Conservation (phyloP, 306 rosid genomes). For the Rosa chinensis region DNA sequence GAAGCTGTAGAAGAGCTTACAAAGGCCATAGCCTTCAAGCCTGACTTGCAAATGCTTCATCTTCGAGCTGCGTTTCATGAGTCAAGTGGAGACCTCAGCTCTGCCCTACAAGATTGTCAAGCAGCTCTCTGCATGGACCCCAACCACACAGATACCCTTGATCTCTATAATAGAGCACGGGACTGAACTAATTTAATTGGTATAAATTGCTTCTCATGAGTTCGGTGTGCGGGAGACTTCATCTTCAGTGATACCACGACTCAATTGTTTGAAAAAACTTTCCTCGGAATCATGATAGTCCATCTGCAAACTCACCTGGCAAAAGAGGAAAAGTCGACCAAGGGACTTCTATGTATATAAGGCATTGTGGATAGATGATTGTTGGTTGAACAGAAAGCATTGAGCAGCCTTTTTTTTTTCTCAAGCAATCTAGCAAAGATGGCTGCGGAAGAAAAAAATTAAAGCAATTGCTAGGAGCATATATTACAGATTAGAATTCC, state of each 20-base stretch:
- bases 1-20: slow-evolving; percentile 78
- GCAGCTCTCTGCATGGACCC: slow-evolving; percentile 86
- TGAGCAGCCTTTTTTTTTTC: slow-evolving; percentile 4
- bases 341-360: slow-evolving; percentile 4
- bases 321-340: background rate
- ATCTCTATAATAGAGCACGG: slow-evolving; percentile 51
- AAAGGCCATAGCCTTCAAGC: slow-evolving; percentile 74
- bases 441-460: background rate
- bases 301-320: slow-evolving; percentile 16
- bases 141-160: slow-evolving; percentile 61
- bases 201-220: slow-evolving; percentile 2
- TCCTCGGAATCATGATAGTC: slow-evolving; percentile 17
- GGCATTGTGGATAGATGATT: background rate
- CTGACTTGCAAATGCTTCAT: slow-evolving; percentile 83
- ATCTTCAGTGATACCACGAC: slow-evolving; percentile 10
- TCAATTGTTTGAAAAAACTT: background rate
- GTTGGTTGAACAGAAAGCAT: background rate
- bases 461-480: slow-evolving; percentile 5
- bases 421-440: slow-evolving; percentile 13
- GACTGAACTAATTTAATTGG: slow-evolving; percentile 24
- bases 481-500: slow-evolving; percentile 11
- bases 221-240: slow-evolving; percentile 4
- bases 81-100: slow-evolving; percentile 53
- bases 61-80: slow-evolving; percentile 82
- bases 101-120: slow-evolving; percentile 65